Percentiles rank a stretch among this genome's conserved stretches.
phyloP scores from a whole-genome alignment of 306 rosid species.

The Rosa lucieae region DNA sequence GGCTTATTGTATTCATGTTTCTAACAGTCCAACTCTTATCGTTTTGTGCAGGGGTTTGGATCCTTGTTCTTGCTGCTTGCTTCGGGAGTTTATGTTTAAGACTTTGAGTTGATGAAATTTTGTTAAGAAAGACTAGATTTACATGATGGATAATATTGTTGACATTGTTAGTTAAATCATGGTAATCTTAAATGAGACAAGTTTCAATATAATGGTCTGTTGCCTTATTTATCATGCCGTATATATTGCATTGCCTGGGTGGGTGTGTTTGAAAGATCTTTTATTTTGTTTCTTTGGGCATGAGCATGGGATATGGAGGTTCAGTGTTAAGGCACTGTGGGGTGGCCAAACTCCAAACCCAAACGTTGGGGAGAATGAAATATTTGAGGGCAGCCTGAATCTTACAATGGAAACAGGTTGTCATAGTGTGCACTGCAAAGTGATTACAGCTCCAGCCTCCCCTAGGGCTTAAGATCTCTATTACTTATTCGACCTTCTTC shows the following conservation, averaged over 20 bases:
- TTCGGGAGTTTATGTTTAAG: slow-evolving; percentile 82
- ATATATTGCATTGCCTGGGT: background rate
- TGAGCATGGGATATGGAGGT: background rate
- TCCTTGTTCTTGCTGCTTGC: slow-evolving; percentile 92
- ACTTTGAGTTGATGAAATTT: slow-evolving; percentile 30
- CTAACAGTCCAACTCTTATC: background rate
- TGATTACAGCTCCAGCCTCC: background rate
- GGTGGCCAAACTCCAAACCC: background rate
- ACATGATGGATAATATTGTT: slow-evolving; percentile 26
- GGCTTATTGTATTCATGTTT: background rate
- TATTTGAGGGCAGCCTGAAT: background rate
- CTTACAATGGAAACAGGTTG: background rate
- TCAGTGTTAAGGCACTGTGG: background rate
- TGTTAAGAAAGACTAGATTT: slow-evolving; percentile 41
- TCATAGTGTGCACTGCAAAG: background rate
- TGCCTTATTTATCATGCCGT: background rate
- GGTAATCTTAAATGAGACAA: slow-evolving; percentile 13
- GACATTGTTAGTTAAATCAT: slow-evolving; percentile 21
- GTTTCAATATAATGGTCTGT: background rate
- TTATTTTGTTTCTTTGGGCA: background rate
- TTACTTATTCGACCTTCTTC: background rate
- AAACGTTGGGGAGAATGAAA: background rate
- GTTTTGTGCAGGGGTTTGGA: slow-evolving; percentile 52
- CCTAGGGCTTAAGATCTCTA: no score
- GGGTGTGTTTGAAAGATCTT: background rate